These are phyloP conservation scores for Rhipidocladum racemiflorum DNA, from an alignment of 176 grass and related monocot genomes.

Conservation along the genomic window DNA sequence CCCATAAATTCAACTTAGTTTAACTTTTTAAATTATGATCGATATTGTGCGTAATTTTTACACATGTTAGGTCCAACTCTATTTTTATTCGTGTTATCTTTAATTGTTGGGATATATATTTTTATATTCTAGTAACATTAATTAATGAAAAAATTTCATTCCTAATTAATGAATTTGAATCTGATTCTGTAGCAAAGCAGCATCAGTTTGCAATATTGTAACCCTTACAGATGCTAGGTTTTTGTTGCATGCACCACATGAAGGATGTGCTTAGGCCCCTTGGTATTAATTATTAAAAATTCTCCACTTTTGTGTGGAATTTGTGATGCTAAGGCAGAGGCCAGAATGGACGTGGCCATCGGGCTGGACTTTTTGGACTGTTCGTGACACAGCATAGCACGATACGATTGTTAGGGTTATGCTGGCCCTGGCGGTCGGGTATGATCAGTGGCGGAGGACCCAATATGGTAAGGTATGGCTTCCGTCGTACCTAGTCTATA, in stretches of 20 bases:
- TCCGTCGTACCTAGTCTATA: too few relatives aligned
- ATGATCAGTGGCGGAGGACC: too few relatives aligned
- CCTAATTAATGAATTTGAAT: conserved; percentile 45
- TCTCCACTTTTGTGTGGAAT: conserved; percentile 32
- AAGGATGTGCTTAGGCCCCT: conserved; percentile 30
- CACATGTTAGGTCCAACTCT: background rate
- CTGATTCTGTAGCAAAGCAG: conserved; percentile 49
- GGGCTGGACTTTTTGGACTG: too few relatives aligned
- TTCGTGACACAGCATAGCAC: too few relatives aligned
- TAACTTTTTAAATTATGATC: background rate
- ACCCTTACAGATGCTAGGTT: conserved; percentile 38
- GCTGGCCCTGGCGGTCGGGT: too few relatives aligned
- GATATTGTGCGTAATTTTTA: background rate
- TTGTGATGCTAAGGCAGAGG: conserved; percentile 33
- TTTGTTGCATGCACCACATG: conserved; percentile 45
- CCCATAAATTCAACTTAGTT: background rate
- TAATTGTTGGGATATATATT: conserved; percentile 19
- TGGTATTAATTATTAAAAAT: conserved; percentile 15
- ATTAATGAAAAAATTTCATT: conserved; percentile 13
- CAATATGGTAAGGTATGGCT: too few relatives aligned
- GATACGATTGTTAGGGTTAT: too few relatives aligned
- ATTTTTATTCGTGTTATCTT: conserved; percentile 1
- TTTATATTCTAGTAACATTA: conserved; percentile 10
- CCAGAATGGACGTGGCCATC: too few relatives aligned
- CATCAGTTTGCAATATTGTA: conserved; percentile 44